Evolutionary conservation across 2,329 filamentous ascomycete genomes (phyloP).

Genomic region (Beauveria bassiana): DNA sequence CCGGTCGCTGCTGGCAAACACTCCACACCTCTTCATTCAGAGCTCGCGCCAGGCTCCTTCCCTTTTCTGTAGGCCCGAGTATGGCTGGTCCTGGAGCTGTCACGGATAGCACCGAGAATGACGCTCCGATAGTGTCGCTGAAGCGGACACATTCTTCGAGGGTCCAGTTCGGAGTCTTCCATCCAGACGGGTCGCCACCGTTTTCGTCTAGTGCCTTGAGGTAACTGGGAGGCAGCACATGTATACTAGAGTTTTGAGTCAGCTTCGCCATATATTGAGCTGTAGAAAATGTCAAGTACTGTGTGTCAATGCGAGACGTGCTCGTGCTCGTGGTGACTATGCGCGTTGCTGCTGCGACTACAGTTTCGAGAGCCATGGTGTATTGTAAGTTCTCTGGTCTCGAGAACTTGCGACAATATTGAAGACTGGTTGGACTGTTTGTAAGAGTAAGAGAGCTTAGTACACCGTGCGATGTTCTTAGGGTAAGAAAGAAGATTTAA

Average conservation of each 20-base stretch:
- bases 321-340: not conserved
- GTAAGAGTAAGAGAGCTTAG: too few species aligned
- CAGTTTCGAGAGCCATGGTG: not conserved
- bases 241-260: not conserved
- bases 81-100: not conserved
- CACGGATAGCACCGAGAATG: not conserved
- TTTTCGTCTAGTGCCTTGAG: not conserved
- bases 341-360: not conserved
- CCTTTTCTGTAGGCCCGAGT: not conserved
- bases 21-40: not conserved
- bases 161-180: not conserved
- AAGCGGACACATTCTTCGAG: not conserved
- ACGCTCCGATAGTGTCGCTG: not conserved
- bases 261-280: not conserved
- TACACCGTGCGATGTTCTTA: too few species aligned
- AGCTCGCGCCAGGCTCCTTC: not conserved
- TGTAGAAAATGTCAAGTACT: not conserved
- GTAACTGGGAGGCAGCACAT: not conserved
- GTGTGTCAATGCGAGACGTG: not conserved
- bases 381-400: not conserved
- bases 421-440: too few species aligned
- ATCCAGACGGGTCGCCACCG: not conserved
- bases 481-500: too few species aligned
- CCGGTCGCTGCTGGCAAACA: not conserved
- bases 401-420: too few species aligned